Conservation (phyloP, 1,284 basidiomycete species). For the Cryptococcus deneoformans region DNA sequence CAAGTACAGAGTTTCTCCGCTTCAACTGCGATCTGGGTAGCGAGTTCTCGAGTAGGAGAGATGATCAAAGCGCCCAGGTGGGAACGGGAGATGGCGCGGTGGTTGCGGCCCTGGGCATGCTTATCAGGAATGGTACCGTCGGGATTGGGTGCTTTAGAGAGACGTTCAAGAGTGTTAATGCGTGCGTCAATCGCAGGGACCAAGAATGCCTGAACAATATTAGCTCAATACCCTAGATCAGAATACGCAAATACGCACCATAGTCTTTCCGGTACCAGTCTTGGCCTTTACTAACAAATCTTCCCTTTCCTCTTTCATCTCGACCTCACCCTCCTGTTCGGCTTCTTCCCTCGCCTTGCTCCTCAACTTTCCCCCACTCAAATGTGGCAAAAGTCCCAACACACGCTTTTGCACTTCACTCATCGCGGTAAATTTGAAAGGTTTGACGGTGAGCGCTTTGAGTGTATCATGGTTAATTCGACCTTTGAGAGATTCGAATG, state of each 20-base stretch:
- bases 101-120: conserved; percentile 23
- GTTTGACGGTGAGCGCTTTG: conserved; percentile 62
- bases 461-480: conserved; percentile 55
- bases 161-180: conserved; percentile 44
- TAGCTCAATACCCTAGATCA: not conserved
- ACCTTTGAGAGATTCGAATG: conserved; percentile 54
- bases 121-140: conserved; percentile 22
- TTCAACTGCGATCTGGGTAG: conserved; percentile 89
- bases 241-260: conserved; percentile 44
- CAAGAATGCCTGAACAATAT: conserved; percentile 62
- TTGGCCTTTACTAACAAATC: conserved; percentile 59
- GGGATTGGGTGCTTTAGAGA: conserved; percentile 18
- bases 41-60: conserved; percentile 91
- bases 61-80: conserved; percentile 78
- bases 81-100: conserved; percentile 50
- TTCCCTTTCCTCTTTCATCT: conserved; percentile 21
- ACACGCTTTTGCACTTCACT: conserved; percentile 82
- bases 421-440: conserved; percentile 74
- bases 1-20: conserved; percentile 66
- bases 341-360: conserved; percentile 19
- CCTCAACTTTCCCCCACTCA: conserved; percentile 38
- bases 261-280: conserved; percentile 90
- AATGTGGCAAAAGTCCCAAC: conserved; percentile 57
- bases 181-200: conserved; percentile 82
- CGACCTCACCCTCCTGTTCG: conserved; percentile 17